Evolutionary conservation across 106 monocot species (phyloP).

Genomic region (Allium cepa): DNA sequence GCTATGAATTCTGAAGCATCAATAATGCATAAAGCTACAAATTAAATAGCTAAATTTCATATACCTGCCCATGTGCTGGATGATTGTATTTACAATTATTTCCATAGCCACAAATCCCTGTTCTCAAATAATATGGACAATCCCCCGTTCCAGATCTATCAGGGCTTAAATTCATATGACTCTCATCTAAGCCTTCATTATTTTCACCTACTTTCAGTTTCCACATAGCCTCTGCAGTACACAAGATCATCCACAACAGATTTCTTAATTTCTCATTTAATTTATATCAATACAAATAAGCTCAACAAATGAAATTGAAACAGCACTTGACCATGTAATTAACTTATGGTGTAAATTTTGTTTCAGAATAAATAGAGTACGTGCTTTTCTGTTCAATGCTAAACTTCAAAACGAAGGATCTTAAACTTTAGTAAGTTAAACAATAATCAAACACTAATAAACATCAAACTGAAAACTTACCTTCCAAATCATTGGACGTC

Average conservation of each 20-base stretch:
- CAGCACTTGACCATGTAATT: too few relatives aligned
- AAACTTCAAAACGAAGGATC: background rate
- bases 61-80: slow-evolving; percentile 32
- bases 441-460: background rate
- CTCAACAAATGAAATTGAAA: background rate
- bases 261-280: too few relatives aligned
- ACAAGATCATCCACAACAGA: too few relatives aligned
- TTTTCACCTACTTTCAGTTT: slow-evolving; percentile 16
- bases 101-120: slow-evolving; percentile 67
- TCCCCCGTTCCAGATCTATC: slow-evolving; percentile 54
- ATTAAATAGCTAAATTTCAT: background rate
- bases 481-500: slow-evolving; percentile 8
- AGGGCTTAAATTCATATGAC: slow-evolving; percentile 21
- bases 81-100: slow-evolving; percentile 77
- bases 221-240: slow-evolving; percentile 22
- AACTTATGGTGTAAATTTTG: too few relatives aligned
- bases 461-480: background rate
- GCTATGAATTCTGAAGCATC: background rate
- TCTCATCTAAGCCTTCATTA: slow-evolving; percentile 4
- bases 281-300: background rate
- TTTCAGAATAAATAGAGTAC: too few relatives aligned
- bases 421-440: background rate
- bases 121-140: slow-evolving; percentile 64
- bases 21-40: background rate
- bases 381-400: too few relatives aligned